Evolutionary conservation across 75 land plant genomes (phyloP).

Genomic region (Pinus taeda): DNA sequence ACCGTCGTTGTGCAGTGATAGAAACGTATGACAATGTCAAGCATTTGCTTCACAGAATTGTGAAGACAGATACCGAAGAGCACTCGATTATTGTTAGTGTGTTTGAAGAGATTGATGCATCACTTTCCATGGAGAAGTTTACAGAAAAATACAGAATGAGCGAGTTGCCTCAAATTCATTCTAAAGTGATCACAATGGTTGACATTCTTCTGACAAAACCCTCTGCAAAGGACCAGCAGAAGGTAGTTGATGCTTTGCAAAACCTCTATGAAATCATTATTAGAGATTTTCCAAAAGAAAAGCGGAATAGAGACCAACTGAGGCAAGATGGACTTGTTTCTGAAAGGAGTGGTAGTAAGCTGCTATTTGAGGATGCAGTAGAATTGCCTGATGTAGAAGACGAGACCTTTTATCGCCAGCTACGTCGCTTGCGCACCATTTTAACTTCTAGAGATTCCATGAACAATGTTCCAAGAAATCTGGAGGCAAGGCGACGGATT

Average conservation of each 20-base stretch:
- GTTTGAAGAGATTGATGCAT: conserved; percentile 53
- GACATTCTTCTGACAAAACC: conserved; percentile 34
- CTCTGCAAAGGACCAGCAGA: conserved; percentile 40
- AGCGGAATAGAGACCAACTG: conserved; percentile 35
- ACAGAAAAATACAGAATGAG: conserved; percentile 42
- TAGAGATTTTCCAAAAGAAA: conserved; percentile 57
- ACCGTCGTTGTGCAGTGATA: conserved; percentile 82
- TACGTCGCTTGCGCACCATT: conserved; percentile 69
- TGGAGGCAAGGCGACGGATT: conserved; percentile 85
- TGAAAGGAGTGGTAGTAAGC: conserved; percentile 17
- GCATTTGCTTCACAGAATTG: conserved; percentile 56
- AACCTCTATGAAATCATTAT: conserved; percentile 69
- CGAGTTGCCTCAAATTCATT: conserved; percentile 54
- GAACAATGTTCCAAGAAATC: conserved; percentile 68
- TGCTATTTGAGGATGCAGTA: conserved; percentile 80
- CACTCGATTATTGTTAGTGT: conserved; percentile 33
- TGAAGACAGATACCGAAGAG: conserved; percentile 52
- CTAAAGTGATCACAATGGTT: conserved; percentile 41
- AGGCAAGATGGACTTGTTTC: conserved; percentile 39
- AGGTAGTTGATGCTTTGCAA: conserved; percentile 74
- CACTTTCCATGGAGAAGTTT: conserved; percentile 40
- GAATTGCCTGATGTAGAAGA: conserved; percentile 57
- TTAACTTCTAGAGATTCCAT: conserved; percentile 73
- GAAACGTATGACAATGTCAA: conserved; percentile 81
- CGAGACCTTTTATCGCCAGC: conserved; percentile 53